A percentile compares a stretch with the other conserved stretches of the same genome.
phyloP scores from a whole-genome alignment of 129 eudicot genomes.

The Flaveria trinervia region DNA sequence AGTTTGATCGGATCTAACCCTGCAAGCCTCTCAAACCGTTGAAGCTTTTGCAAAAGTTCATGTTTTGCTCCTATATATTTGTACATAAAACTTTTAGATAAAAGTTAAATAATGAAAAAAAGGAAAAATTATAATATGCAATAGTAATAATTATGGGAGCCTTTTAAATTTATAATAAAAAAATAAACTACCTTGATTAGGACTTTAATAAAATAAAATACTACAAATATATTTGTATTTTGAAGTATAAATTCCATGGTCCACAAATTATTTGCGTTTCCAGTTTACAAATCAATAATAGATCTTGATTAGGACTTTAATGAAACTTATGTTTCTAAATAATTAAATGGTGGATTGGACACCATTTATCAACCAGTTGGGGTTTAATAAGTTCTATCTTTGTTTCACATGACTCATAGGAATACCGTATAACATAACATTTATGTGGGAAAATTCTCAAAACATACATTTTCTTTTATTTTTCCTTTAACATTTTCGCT shows the following conservation, averaged over 20 bases:
- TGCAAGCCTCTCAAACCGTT: conserved; percentile 78
- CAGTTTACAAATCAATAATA: conserved; percentile 28
- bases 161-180: background rate
- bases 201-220: background rate
- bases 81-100: background rate
- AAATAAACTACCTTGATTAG: background rate
- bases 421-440: background rate
- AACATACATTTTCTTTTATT: too few relatives aligned
- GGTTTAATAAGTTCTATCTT: background rate
- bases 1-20: conserved; percentile 87
- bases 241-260: conserved; percentile 17
- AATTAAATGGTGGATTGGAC: too few relatives aligned
- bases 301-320: conserved; percentile 28
- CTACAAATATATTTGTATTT: background rate
- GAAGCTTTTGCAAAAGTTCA: conserved; percentile 75
- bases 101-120: too few relatives aligned
- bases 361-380: too few relatives aligned
- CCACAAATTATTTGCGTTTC: conserved; percentile 32
- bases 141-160: background rate
- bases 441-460: too few relatives aligned
- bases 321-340: background rate
- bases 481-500: too few relatives aligned
- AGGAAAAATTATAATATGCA: background rate
- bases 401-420: background rate
- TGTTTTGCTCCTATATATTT: conserved; percentile 62